These are phyloP conservation scores for Suaeda aralocaspica DNA, from an alignment of 148 eudicot species.

Conservation along the genomic window DNA sequence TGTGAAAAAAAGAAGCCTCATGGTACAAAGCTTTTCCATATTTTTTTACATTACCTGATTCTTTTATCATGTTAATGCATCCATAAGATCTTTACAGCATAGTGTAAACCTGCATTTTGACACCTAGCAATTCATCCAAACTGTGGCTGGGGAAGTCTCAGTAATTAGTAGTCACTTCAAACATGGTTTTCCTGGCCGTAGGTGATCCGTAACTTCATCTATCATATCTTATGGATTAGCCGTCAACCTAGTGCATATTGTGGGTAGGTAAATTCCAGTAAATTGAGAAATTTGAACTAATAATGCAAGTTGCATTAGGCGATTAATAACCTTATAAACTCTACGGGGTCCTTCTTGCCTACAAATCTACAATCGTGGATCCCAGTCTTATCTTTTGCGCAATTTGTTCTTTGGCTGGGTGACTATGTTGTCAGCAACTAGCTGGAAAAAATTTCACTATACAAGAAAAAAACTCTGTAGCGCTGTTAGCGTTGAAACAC, in stretches of 20 bases:
- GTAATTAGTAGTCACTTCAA: background rate
- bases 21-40: conserved; percentile 46
- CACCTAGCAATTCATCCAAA: too few relatives aligned
- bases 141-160: background rate
- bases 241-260: background rate
- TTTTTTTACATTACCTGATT: conserved; percentile 2
- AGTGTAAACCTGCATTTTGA: background rate
- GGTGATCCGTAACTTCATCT: background rate
- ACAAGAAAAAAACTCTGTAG: background rate
- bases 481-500: background rate
- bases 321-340: background rate
- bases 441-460: background rate
- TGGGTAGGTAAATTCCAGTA: background rate
- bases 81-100: background rate
- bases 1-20: conserved; percentile 68
- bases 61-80: background rate
- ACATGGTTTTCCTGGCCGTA: background rate
- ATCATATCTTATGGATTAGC: background rate
- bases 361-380: background rate
- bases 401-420: background rate
- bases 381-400: background rate
- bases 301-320: background rate
- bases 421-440: background rate
- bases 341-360: background rate
- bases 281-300: background rate